Evolutionary conservation across 495 filamentous ascomycete genomes (phyloP), one percentile per base, ranked within the genome.

Genomic region (Penicillium flavigenum): DNA sequence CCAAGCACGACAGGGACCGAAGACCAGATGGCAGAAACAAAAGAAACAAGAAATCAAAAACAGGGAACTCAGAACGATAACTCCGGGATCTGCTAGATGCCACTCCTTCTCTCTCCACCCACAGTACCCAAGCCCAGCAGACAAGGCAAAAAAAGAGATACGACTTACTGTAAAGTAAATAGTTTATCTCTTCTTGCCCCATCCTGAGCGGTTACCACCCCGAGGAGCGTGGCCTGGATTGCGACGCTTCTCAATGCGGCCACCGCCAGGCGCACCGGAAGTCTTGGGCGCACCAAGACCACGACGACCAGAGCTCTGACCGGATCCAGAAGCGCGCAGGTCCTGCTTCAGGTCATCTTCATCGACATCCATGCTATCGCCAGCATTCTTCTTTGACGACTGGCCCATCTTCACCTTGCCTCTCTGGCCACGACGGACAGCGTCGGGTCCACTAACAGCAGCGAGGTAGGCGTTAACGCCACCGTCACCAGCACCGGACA

Each of bases 391-490:
- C 53, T 81, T 82, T 51, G 81, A 79, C 26, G 81, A 75, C 63
- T 83, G 81, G 63, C 81, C 86, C 76, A 96, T 96, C 81, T 95
- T 97, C 55, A 98, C 73, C 72, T 89, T 87, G 19, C 94, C 92
- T 52, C 87, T 83, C 62, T 89, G 86, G 20, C 95, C 94, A 34
- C 91, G 81, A 55, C 85, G 84, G 34, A 89, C 85, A 2, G 87
- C 88, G 71, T 96, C 90, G 56, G 88, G 86, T 48, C 95, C 89
- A 58, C 84, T 86, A 36, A 98, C 86, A 20, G 95, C 95, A 38
- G 88, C 85, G 14, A 98, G 90, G 70, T 98, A 98, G 31, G 94
- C 94, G 62, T 90, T 89, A 19, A 98, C 86, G 16, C 91, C 85
- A 26, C 74, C 75, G 0, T 74, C 76, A 20, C 63, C 77, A 24